A percentile compares a stretch with the other conserved stretches of the same genome.
These are phyloP conservation scores for Aspergillus pseudonomiae DNA, from an alignment of 2,329 filamentous ascomycete genomes.

Conservation along the genomic window DNA sequence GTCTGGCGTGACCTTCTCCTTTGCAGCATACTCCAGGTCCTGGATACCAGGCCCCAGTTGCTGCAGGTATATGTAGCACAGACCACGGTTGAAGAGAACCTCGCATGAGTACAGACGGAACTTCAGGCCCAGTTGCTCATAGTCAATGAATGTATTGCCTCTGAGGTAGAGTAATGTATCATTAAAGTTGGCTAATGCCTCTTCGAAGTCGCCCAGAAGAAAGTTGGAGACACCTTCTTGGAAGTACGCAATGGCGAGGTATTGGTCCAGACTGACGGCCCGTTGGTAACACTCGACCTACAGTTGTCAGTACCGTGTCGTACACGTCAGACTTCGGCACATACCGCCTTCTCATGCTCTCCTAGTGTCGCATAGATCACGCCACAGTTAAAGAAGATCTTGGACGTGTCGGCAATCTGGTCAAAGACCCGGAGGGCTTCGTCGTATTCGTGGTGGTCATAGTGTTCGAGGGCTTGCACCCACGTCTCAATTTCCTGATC, in stretches of 20 bases:
- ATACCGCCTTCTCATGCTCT: constrained; percentile 91
- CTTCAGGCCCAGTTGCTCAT: constrained; percentile 89
- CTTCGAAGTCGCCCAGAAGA: constrained; percentile 93
- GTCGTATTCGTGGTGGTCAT: constrained; percentile 98
- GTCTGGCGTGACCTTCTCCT: constrained; percentile 94
- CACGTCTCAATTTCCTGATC: constrained; percentile 95
- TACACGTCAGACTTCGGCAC: constrained; percentile 35
- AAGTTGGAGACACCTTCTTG: constrained; percentile 99
- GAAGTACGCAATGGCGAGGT: constrained; percentile 96
- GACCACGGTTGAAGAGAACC: constrained; percentile 92
- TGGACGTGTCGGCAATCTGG: constrained; percentile 89
- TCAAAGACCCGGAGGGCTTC: constrained; percentile 82
- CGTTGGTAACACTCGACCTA: constrained; percentile 95
- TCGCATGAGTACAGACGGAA: constrained; percentile 98
- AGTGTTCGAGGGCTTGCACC: constrained; percentile 86
- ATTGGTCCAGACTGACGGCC: constrained; percentile 87
- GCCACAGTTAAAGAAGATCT: constrained; percentile 97
- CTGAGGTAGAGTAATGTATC: constrained; percentile 92
- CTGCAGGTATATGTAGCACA: constrained; percentile 96
- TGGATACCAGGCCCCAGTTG: constrained; percentile 89
- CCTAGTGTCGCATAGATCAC: constrained; percentile 96
- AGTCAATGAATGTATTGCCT: constrained; percentile 97
- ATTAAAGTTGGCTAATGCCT: constrained; percentile 97
- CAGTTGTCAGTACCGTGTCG: constrained; percentile 18
- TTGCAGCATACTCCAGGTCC: constrained; percentile 85